phyloP scores from a whole-genome alignment of 768 basidiomycete genomes.

The Tubosaeta sp. region DNA sequence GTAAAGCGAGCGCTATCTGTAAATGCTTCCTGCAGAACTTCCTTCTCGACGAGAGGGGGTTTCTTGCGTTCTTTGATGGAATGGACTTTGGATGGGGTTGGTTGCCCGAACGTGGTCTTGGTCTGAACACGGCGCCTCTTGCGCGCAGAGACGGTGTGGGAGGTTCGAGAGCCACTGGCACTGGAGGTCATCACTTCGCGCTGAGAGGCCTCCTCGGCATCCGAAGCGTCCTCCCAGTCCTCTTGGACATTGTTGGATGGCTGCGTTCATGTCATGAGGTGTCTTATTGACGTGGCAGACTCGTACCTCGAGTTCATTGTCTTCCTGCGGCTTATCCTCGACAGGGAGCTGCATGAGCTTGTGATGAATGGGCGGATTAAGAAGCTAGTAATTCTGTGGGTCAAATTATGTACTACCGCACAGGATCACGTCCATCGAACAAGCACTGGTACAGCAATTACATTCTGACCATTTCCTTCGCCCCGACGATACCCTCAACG shows the following conservation, averaged over 20 bases:
- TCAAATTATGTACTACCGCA: too few species aligned
- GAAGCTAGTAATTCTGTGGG: too few species aligned
- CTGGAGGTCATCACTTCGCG: conserved; percentile 3
- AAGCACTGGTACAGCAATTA: too few species aligned
- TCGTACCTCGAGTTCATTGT: conserved; percentile 7
- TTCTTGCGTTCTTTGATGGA: conserved; percentile 24
- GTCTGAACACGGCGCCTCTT: conserved; percentile 28
- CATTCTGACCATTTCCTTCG: too few species aligned
- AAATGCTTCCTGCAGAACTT: conserved; percentile 20
- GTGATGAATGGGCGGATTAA: too few species aligned
- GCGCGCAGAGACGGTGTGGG: conserved; percentile 17
- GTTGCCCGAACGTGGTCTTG: conserved; percentile 20
- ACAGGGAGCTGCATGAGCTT: conserved; percentile 12
- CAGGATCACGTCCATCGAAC: too few species aligned
- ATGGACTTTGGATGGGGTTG: conserved; percentile 17
- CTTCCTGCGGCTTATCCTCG: conserved; percentile 1
- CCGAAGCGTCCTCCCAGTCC: conserved; percentile 36
- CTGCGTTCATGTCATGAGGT: not conserved
- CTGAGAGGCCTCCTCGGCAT: conserved; percentile 13
- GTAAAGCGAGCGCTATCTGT: conserved; percentile 25
- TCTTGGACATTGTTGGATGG: conserved; percentile 4
- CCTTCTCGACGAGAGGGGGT: conserved; percentile 26
- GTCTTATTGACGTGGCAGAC: not conserved
- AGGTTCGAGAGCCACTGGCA: conserved; percentile 2
- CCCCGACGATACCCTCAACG: too few species aligned